These are phyloP conservation scores for Gonapodya prolifera DNA, from an alignment of 192 early-diverging fungal genomes.

Conservation along the genomic window DNA sequence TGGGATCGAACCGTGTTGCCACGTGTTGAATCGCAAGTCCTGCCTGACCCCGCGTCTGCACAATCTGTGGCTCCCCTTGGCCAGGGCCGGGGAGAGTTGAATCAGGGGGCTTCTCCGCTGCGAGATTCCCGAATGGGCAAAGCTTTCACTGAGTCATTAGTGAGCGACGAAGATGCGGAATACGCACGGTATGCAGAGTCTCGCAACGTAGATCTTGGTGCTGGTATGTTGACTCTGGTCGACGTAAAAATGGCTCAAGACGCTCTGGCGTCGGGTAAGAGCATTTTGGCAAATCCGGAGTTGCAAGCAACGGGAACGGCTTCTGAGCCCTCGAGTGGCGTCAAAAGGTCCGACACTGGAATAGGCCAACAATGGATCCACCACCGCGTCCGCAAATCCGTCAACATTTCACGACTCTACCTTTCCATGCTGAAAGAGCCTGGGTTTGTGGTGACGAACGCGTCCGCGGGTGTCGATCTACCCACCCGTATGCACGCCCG, in stretches of 20 bases:
- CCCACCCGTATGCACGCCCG: not conserved
- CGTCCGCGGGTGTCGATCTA: not conserved
- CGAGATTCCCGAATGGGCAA: not conserved
- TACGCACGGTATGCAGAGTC: not conserved
- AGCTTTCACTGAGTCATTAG: not conserved
- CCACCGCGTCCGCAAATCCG: not conserved
- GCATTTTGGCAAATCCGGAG: not conserved
- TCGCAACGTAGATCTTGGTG: not conserved
- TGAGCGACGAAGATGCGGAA: not conserved
- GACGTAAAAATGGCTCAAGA: not conserved
- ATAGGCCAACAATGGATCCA: not conserved
- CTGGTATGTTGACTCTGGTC: not conserved
- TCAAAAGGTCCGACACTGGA: not conserved
- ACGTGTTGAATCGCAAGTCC: not conserved
- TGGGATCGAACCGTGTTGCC: not conserved
- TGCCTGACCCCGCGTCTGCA: not conserved
- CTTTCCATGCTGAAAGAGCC: not conserved
- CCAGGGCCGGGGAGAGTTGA: not conserved
- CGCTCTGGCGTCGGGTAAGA: not conserved
- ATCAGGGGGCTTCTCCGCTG: not conserved
- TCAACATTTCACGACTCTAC: not conserved
- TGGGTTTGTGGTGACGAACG: not conserved
- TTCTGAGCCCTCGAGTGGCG: not conserved
- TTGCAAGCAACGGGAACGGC: not conserved
- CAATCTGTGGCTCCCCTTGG: not conserved